Percentiles rank a stretch among this genome's conserved stretches.
phyloP scores from a whole-genome alignment of 148 eudicot genomes.

The Rhododendron henanense region DNA sequence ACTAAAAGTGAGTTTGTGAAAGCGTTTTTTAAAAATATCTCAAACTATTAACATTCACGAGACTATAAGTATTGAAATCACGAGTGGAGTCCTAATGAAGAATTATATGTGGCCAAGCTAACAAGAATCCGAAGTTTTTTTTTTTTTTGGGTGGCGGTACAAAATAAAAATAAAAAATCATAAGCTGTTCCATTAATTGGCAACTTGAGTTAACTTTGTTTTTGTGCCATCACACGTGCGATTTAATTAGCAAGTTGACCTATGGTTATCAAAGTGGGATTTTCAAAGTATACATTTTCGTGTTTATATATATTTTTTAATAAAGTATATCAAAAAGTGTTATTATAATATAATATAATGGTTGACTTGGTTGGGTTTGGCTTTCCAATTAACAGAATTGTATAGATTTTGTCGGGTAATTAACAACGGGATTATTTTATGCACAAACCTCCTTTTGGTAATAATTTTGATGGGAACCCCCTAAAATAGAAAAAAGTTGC shows the following conservation, averaged over 20 bases:
- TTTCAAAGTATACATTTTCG: not conserved
- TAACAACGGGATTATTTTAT: not conserved
- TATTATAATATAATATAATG: not conserved
- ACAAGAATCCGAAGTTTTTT: not conserved
- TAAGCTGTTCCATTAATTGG: not conserved
- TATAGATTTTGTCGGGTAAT: not conserved
- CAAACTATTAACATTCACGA: not conserved
- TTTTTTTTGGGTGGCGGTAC: not conserved
- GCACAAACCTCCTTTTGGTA: not conserved
- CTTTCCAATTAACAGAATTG: not conserved
- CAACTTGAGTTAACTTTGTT: not conserved
- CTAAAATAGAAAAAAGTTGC: too few species aligned
- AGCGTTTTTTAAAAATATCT: not conserved
- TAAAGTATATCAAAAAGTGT: not conserved
- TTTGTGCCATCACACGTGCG: not conserved
- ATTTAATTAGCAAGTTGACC: conserved; percentile 3
- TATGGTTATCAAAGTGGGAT: not conserved
- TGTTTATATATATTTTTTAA: not conserved
- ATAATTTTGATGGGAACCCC: too few species aligned
- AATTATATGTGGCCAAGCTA: not conserved
- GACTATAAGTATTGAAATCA: not conserved
- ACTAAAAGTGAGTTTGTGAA: not conserved
- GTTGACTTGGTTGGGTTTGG: not conserved
- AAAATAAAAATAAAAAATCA: too few species aligned
- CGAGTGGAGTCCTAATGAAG: not conserved